These are phyloP conservation scores for Heritiera littoralis DNA, from an alignment of 345 rosid species.

Conservation along the genomic window DNA sequence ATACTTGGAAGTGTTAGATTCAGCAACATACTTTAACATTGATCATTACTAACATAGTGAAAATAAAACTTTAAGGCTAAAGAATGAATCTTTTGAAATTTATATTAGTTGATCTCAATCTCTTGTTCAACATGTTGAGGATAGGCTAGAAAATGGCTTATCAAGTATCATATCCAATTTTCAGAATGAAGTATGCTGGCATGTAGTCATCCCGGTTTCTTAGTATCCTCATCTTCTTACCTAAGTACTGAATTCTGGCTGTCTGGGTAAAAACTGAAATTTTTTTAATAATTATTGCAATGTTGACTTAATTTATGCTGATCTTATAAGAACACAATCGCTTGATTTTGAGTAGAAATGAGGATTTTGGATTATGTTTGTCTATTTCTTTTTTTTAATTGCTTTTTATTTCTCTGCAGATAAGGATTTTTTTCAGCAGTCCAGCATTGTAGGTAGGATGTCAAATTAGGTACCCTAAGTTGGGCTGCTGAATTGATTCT, in stretches of 20 bases:
- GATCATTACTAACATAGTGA: background rate
- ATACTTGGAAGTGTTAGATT: background rate
- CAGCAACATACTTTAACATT: background rate
- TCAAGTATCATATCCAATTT: background rate
- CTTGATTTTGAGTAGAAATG: constrained; percentile 8
- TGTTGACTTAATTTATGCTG: background rate
- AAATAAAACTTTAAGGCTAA: background rate
- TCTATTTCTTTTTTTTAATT: constrained; percentile 12
- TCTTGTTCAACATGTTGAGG: background rate
- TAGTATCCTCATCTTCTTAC: background rate
- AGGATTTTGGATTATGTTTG: background rate
- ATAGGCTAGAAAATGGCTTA: background rate
- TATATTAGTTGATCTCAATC: background rate
- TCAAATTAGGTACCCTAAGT: background rate
- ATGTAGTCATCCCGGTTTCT: background rate
- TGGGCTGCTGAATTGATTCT: background rate
- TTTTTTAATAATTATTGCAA: background rate
- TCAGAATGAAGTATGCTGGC: too few relatives aligned
- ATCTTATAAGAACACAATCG: background rate
- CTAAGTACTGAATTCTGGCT: background rate
- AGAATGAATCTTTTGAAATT: background rate
- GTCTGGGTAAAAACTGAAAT: background rate
- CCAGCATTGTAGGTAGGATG: background rate
- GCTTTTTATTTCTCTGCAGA: constrained; percentile 4
- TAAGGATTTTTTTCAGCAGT: background rate